Evolutionary conservation across 768 basidiomycete genomes (phyloP).

Genomic region (Crucibulum laeve): DNA sequence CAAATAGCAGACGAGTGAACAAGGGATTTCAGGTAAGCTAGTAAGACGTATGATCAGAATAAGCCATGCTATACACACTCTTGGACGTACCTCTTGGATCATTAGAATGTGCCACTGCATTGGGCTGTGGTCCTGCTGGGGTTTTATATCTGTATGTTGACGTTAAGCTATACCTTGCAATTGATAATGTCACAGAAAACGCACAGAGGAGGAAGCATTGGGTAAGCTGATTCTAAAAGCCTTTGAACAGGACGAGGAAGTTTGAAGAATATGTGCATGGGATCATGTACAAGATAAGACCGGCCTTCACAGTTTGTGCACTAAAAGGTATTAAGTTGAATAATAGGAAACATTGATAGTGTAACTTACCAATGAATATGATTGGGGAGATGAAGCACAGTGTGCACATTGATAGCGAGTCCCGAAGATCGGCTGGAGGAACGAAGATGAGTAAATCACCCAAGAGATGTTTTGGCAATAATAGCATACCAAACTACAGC

Average conservation of each 20-base stretch:
- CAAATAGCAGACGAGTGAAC: conserved; percentile 70
- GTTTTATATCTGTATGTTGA: conserved; percentile 47
- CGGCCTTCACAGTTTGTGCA: conserved; percentile 75
- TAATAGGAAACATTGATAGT: conserved; percentile 1
- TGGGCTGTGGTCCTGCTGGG: conserved; percentile 53
- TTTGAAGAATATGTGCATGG: conserved; percentile 86
- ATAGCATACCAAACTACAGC: conserved; percentile 49
- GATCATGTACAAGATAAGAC: conserved; percentile 79
- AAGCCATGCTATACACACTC: background rate
- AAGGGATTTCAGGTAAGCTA: conserved; percentile 62
- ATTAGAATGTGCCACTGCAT: conserved; percentile 24
- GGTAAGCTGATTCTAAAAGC: conserved; percentile 40
- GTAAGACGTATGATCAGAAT: background rate
- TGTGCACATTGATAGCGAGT: conserved; percentile 86
- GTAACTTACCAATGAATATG: conserved; percentile 73
- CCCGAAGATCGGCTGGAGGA: conserved; percentile 63
- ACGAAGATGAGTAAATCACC: background rate
- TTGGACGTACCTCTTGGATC: conserved; percentile 53
- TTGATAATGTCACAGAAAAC: conserved; percentile 13
- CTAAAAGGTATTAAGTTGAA: conserved; percentile 30
- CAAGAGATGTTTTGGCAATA: background rate
- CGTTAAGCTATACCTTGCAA: background rate
- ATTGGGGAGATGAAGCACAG: conserved; percentile 69
- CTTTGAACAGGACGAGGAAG: conserved; percentile 74
- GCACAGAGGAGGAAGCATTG: conserved; percentile 69